Base-by-base conservation (phyloP, 1,139 yeast genomes). In the Yamadazyma friedrichii region DNA sequence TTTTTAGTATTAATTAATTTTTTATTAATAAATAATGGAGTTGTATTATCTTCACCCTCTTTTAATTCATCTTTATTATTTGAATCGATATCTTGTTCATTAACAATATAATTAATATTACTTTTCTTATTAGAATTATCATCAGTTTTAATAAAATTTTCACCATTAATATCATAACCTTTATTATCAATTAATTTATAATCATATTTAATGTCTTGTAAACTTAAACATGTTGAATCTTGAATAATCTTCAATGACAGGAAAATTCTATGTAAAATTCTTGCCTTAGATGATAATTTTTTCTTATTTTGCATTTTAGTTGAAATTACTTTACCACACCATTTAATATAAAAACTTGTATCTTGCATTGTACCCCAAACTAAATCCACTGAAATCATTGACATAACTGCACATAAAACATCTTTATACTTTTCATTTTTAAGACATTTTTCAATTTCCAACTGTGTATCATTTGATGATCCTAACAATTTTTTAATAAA, bases 341-440 rank as follows among this genome's bases (percentile, higher is more conserved):
- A 81, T 40, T 80, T 76, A 42, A 88, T 69, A 60, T 88, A 87
- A 44, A 81, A 75, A 46, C 81, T 80, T 52, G 95, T 87, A 51
- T 87, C 95, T 45, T 84, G 84, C 94, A 86, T 87, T 1, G 94
- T 84, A 1, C 96, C 96, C 87, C 95, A 85, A 8, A 87, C 93
- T 42, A 87, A 82, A 63, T 88, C 96, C 42, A 88, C 88, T 16
- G 91, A 82, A 38, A 84, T 87, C 95, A 88, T 87, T 2, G 94
- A 82, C 64, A 88, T 72, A 15, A 88, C 83, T 0, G 95, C 94
- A 39, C 89, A 85, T 29, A 88, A 63, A 5, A 88, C 87, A 56
- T 88, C 96, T 56, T 88, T 88, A 59, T 88, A 88, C 56, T 85
- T 84, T 52, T 86, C 94, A 35, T 70, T 67, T 39, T 74, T 64